Evolutionary conservation across 176 grass and related monocot genomes (phyloP), one percentile per base, ranked within the genome.

Genomic region (Musa itinerans): DNA sequence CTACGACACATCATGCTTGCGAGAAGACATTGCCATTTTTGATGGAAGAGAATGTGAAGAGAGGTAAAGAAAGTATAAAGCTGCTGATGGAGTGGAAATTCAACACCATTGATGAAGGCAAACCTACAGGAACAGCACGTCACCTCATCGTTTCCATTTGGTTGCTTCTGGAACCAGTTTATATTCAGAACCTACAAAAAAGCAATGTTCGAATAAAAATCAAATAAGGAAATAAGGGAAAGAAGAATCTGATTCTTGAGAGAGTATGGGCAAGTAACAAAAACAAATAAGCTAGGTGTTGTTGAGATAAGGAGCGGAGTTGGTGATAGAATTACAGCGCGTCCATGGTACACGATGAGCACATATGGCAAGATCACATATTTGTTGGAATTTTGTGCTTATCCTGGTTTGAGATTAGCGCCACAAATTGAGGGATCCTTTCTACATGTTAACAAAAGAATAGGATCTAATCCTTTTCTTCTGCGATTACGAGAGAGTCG

Each of bases 121-220:
- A 29, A 11, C 22, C 65, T 64, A 10, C 51, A 53, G 1, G 26
- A 73, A 74, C 19, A 73, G 6, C 15, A 55, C 26, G 10, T 84
- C 65, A 99, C 95, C 95, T 99, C 95, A 68, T 99, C 90, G 78
- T 99, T 92, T 64, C 86, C 88, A 74, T 92, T 94, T 49, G 91
- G 84, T 86, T 99, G 90, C 71, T 94, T 99, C 81, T 94, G 95
- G 80, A 99, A 99, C 95, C 95, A 99, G 78, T 99, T 99, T 50
- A 92, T 89, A 84, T 99, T 94, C 54, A 94, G 54, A 82, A 99
- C 87, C 95, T 99, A 75, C 69, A 63, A 51, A 16, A 52, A 21
- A 15, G 20, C 70, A 62, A 11, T 34, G 20, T 51, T 3, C 55
- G n/a, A 17, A 34, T 10, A 78, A 48, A 82, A 68, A 64, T 21